Base-by-base conservation (phyloP, 352 stramenopile species). In the Paralagenidium karlingii region DNA sequence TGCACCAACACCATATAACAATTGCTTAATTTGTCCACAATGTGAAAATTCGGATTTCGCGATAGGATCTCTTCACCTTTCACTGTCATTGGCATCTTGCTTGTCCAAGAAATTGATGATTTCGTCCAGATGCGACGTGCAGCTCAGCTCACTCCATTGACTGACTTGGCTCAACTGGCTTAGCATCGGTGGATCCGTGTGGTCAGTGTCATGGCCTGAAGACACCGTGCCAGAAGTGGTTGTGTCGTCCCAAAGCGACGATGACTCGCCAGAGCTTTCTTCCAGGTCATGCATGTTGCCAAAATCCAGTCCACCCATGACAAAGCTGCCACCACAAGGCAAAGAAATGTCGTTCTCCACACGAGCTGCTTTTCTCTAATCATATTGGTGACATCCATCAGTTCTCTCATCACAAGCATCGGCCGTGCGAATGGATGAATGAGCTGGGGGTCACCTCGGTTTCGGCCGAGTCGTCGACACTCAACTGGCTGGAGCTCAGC, bases 41-140 rank as follows among this genome's bases (percentile, higher is more conserved):
- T n/a, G n/a, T n/a, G n/a, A n/a, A n/a, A n/a, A 7, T 36, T 36
- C 22, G 22, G 7, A 3, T 7, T 20, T 3, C 30, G 7, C 7
- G 22, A 36, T 36, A 36, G 7, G 22, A 36, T 5, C 8, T 18
- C 5, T 43, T 27, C 47, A 84, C 70, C 76, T 63, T 30, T 73
- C 63, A 22, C 40, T 67, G 31, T 87, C 73, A 3, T 68, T 58
- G 16, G 60, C 59, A 49, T 87, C 77, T 25, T 90, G 74, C 38
- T 75, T 74, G 40, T 90, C 77, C 3, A 90, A 49, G 40, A 86
- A 90, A 40, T 53, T 84, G 47, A 90, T 82, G 48, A 90, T 87
- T 34, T 82, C 74, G 51, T 87, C 76, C 39, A 90, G 51, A 30
- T 90, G 82, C 29, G 74, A 85, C 30, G 75, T 88, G 24, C 63